Evolutionary conservation across 2,329 filamentous ascomycete genomes (phyloP), one percentile per base, ranked within the genome.

Genomic region (Diplocarpon mali): DNA sequence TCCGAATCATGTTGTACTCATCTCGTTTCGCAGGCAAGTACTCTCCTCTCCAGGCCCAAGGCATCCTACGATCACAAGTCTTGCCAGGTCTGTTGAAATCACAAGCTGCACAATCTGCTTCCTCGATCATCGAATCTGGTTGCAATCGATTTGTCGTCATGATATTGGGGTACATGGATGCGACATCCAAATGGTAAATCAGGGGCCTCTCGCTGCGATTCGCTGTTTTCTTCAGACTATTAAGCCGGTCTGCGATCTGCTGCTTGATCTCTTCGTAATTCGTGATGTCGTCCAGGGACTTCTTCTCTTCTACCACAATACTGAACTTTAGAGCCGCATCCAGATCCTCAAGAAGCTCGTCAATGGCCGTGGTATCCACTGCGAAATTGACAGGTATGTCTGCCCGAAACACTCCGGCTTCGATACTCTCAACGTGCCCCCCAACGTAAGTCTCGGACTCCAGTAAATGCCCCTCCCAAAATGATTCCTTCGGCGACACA

Each of bases 81-180:
- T 98, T 98, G 28, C 92, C 92, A 0, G 92, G 92, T 36, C 92
- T 74, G 56, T 98, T 98, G 71, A 98, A 98, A 63, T 98, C 93
- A 64, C 93, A 98, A 10, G 92, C 89, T 2, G 92, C 92, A 59
- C 93, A 98, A 57, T 95, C 87, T 0, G 89, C 86, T 62, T 98
- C 93, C 38, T 90, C 72, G 43, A 98, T 93, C 88, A 98, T 94
- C n/a, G 92, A 96, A 64, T 98, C 92, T 0, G 92, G 92, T 57
- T 98, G 92, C 38, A 98, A 67, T 63, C 92, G 84, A 64, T 98
- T 98, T 1, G 92, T 98, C 2, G 93, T 98, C 93, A 98, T 98
- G 63, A 98, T 98, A 65, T 98, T 98, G 9, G 92, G 92, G 62
- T 98, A 98, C 92, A 98, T 98, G 48, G 92, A 95, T 14, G 92